These are phyloP conservation scores for Talaromyces thailandensis DNA, from an alignment of 495 filamentous ascomycete species.

Conservation along the genomic window DNA sequence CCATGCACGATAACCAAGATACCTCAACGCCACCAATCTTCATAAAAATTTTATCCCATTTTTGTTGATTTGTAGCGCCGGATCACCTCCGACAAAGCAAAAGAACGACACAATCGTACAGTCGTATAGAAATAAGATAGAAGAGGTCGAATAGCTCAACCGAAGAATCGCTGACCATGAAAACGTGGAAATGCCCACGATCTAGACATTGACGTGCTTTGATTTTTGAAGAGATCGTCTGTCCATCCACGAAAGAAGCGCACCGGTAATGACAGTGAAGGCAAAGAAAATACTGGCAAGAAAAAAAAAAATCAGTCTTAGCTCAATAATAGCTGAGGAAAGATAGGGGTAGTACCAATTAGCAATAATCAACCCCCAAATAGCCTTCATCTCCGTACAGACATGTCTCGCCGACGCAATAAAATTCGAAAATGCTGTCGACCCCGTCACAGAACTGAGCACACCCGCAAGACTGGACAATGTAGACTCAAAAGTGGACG, in stretches of 20 bases:
- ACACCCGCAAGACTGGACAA: constrained; percentile 10
- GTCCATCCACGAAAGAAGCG: constrained; percentile 11
- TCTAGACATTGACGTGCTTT: neutral
- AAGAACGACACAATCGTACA: neutral
- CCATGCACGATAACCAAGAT: neutral
- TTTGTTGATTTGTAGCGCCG: neutral
- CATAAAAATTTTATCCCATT: neutral
- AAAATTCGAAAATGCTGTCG: constrained; percentile 43
- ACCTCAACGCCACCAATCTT: neutral
- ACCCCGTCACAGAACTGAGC: neutral
- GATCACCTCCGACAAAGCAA: neutral
- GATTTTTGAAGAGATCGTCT: constrained; percentile 8
- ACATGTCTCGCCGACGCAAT: constrained; percentile 57
- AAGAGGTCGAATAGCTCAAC: neutral
- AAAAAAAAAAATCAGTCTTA: constrained; percentile 4
- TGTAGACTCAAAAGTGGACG: constrained; percentile 32
- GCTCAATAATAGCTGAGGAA: neutral
- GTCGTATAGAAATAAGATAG: neutral
- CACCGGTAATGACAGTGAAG: constrained; percentile 42
- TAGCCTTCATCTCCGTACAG: constrained; percentile 78
- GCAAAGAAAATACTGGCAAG: constrained; percentile 56
- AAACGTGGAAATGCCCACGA: neutral
- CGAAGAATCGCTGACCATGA: neutral
- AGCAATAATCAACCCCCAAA: constrained; percentile 83
- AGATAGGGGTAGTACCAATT: constrained; percentile 47